A percentile compares a stretch with the other conserved stretches of the same genome.
These are phyloP conservation scores for Penicillium manginii DNA, from an alignment of 495 filamentous ascomycete genomes.

Conservation along the genomic window DNA sequence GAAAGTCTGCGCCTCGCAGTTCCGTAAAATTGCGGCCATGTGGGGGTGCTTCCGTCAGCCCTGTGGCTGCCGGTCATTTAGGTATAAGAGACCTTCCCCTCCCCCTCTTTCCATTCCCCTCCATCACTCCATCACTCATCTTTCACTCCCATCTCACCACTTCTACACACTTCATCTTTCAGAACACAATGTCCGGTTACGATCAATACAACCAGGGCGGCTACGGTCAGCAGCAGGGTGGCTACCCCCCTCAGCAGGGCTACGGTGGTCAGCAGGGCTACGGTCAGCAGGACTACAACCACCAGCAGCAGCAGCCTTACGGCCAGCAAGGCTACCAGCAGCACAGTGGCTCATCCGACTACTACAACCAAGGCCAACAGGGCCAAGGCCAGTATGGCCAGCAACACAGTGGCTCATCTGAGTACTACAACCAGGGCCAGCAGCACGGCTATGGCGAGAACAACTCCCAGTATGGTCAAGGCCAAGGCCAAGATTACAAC, in stretches of 20 bases:
- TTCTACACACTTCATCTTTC: not conserved
- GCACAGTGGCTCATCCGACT: constrained; percentile 29
- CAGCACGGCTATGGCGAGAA: constrained; percentile 27
- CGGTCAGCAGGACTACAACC: constrained; percentile 24
- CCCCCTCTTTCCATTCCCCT: constrained; percentile 22
- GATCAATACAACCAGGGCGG: constrained; percentile 44
- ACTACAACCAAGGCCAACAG: constrained; percentile 35
- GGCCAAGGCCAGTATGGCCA: constrained; percentile 32
- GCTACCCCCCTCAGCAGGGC: constrained; percentile 38
- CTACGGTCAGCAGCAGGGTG: constrained; percentile 39
- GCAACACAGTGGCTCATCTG: too few relatives aligned
- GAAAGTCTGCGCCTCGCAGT: constrained; percentile 22
- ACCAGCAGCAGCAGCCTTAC: constrained; percentile 22
- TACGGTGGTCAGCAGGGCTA: constrained; percentile 31
- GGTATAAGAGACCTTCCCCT: constrained; percentile 29
- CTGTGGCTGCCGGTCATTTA: constrained; percentile 24
- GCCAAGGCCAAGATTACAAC: constrained; percentile 36
- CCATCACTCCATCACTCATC: constrained; percentile 2
- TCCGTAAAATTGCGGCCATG: constrained; percentile 27
- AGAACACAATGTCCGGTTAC: constrained; percentile 46
- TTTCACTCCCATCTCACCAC: constrained; percentile 2
- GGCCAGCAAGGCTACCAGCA: constrained; percentile 24
- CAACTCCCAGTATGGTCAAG: constrained; percentile 31
- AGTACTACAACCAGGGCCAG: too few relatives aligned
- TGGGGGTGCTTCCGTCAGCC: constrained; percentile 33